phyloP scores from a whole-genome alignment of 176 grass and related monocot genomes.

The Ampelocalamus luodianensis region DNA sequence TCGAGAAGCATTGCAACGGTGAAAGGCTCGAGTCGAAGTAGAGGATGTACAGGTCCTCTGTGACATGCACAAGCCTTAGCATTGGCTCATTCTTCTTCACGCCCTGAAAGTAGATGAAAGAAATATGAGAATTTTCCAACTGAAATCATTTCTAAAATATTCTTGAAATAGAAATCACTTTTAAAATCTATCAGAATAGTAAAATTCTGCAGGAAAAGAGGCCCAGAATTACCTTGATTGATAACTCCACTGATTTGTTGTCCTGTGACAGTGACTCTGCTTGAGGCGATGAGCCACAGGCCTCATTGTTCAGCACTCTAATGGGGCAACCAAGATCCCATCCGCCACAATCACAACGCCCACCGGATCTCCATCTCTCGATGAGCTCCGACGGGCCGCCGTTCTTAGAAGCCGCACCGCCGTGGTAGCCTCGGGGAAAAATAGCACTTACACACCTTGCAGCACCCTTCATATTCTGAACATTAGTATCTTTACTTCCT shows the following conservation, averaged over 20 bases:
- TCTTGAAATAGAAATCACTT: not conserved
- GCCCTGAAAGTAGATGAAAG: slow-evolving; percentile 52
- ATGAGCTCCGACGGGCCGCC: slow-evolving; percentile 58
- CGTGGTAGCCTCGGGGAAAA: slow-evolving; percentile 76
- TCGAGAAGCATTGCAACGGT: slow-evolving; percentile 73
- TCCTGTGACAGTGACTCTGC: slow-evolving; percentile 39
- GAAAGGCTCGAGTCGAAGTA: slow-evolving; percentile 60
- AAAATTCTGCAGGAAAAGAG: slow-evolving; percentile 4
- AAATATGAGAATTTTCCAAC: not conserved
- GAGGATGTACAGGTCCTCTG: slow-evolving; percentile 58
- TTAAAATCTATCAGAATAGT: not conserved
- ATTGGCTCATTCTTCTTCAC: slow-evolving; percentile 39
- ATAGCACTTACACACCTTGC: slow-evolving; percentile 49
- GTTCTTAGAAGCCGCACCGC: slow-evolving; percentile 26
- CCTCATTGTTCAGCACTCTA: slow-evolving; percentile 59
- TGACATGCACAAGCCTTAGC: slow-evolving; percentile 58
- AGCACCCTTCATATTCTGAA: slow-evolving; percentile 20
- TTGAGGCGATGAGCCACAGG: not conserved
- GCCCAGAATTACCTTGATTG: slow-evolving; percentile 47
- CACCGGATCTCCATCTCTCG: slow-evolving; percentile 68
- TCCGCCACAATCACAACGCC: slow-evolving; percentile 76
- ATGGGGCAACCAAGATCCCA: slow-evolving; percentile 89
- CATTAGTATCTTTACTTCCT: not conserved
- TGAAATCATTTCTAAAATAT: not conserved
- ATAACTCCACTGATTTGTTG: slow-evolving; percentile 45